Evolutionary conservation across 768 basidiomycete species (phyloP), one percentile per base, ranked within the genome.

Genomic region (Mycena leptocephala): DNA sequence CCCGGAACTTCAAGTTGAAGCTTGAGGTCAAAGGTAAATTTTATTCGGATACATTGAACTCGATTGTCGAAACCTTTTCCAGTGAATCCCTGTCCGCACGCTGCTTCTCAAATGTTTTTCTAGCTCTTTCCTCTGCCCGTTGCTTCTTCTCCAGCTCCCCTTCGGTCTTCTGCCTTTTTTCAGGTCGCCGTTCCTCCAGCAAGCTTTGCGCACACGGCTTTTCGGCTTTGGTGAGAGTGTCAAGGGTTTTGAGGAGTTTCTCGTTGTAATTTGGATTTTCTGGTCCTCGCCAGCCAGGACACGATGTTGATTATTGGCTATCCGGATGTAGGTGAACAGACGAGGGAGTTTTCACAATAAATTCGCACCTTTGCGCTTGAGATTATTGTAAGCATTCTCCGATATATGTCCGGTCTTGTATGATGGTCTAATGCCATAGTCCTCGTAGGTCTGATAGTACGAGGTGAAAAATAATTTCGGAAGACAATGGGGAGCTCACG

Each of bases 351-450:
- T n/a, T n/a, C n/a, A n/a, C n/a, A n/a, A n/a, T n/a, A n/a, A n/a
- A n/a, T n/a, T n/a, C 41, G 32, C 22, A 69, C 68, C 28, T 32
- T 58, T 56, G n/a, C 55, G 53, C 37, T 69, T 55, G 20, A 69
- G 39, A 69, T 69, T 69, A 26, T n/a, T n/a, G 24, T 39, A 69
- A 26, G 26, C 7, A 59, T 69, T 69, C 18, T 69, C 37, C 30
- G 68, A 69, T 26, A 58, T 69, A 26, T 69, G 68, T 2, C 53
- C 35, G 8, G 53, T 43, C 26, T 46, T 56, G 55, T 58, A 69
- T 13, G 53, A 39, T 7, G 37, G 68, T 2, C 28, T 41, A 10
- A 69, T 69, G 5, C 68, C 68, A 16, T 58, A 69, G 2, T 39
- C 39, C n/a, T 69, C 55, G 20, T 41, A 58, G 7, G 56, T 33